phyloP scores from a whole-genome alignment of 2,329 filamentous ascomycete genomes.

The Periconia macrospinosa region DNA sequence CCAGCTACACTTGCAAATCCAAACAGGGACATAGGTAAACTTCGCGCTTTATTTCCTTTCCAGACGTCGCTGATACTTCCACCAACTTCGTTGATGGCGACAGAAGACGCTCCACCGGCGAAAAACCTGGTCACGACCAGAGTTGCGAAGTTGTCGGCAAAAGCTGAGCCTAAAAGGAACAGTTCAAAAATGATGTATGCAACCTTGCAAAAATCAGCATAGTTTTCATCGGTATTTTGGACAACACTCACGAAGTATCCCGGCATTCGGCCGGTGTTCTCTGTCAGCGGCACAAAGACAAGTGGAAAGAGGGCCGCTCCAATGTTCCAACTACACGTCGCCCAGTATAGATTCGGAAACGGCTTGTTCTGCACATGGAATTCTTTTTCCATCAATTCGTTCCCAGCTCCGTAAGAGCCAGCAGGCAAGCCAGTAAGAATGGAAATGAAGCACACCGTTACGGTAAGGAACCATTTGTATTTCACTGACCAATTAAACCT shows the following conservation, averaged over 20 bases:
- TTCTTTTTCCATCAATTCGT: constrained; percentile 35
- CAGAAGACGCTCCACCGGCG: constrained; percentile 47
- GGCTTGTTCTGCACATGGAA: constrained; percentile 41
- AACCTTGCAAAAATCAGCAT: constrained; percentile 9
- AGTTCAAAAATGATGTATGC: constrained; percentile 47
- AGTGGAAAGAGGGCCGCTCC: constrained; percentile 46
- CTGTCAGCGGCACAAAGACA: constrained; percentile 45
- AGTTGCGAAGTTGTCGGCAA: constrained; percentile 49
- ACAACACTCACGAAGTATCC: constrained; percentile 42
- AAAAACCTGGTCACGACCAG: constrained; percentile 49
- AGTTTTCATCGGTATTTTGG: too few species aligned
- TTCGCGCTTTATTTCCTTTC: constrained; percentile 45
- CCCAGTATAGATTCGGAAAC: constrained; percentile 45
- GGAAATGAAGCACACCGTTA: constrained; percentile 48
- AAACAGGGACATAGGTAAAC: constrained; percentile 50
- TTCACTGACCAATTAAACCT: constrained; percentile 46
- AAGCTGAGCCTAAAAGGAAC: constrained; percentile 46
- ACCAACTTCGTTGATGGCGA: constrained; percentile 45
- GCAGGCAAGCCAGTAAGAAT: constrained; percentile 47
- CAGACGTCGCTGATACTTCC: constrained; percentile 37
- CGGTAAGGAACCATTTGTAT: constrained; percentile 47
- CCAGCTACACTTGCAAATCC: constrained; percentile 49
- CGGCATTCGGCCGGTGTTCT: constrained; percentile 49
- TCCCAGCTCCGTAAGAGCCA: constrained; percentile 44
- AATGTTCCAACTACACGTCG: constrained; percentile 43